A percentile compares a stretch with the other conserved stretches of the same genome.
These are phyloP conservation scores for Cryoendolithus antarcticus DNA, from an alignment of 2,329 filamentous ascomycete genomes.

Conservation along the genomic window DNA sequence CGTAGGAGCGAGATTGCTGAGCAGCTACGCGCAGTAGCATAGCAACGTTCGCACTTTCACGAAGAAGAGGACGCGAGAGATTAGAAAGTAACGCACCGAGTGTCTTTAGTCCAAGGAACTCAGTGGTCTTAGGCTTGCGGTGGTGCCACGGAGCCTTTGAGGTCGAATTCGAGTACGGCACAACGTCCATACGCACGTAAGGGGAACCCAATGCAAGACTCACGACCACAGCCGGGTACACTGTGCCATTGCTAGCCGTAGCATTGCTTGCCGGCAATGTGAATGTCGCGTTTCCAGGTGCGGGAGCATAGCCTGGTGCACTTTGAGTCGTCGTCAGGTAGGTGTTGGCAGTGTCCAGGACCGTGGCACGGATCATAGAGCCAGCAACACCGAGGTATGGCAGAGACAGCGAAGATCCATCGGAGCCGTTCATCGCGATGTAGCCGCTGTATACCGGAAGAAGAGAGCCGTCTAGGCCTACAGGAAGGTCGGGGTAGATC, in stretches of 20 bases:
- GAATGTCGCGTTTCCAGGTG: constrained; percentile 10
- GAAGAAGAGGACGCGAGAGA: too few species aligned
- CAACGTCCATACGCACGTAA: background rate
- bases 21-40: too few species aligned
- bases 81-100: too few species aligned
- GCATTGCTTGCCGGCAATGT: constrained; percentile 12
- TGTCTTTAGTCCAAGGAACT: too few species aligned
- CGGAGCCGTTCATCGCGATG: constrained; percentile 14
- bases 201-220: constrained; percentile 12
- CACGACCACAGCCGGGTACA: constrained; percentile 13
- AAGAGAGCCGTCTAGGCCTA: constrained; percentile 12
- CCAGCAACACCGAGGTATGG: constrained; percentile 23
- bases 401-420: constrained; percentile 17
- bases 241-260: constrained; percentile 9
- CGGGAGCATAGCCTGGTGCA: constrained; percentile 7
- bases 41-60: too few species aligned
- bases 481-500: constrained; percentile 11
- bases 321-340: constrained; percentile 11
- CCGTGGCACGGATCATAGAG: constrained; percentile 12
- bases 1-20: too few species aligned
- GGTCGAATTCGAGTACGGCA: background rate
- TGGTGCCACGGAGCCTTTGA: background rate
- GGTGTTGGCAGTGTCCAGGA: constrained; percentile 14
- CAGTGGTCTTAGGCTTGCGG: too few species aligned
- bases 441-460: constrained; percentile 24